Evolutionary conservation across 1,284 basidiomycete species (phyloP).

Genomic region (Termitomyces sp.): DNA sequence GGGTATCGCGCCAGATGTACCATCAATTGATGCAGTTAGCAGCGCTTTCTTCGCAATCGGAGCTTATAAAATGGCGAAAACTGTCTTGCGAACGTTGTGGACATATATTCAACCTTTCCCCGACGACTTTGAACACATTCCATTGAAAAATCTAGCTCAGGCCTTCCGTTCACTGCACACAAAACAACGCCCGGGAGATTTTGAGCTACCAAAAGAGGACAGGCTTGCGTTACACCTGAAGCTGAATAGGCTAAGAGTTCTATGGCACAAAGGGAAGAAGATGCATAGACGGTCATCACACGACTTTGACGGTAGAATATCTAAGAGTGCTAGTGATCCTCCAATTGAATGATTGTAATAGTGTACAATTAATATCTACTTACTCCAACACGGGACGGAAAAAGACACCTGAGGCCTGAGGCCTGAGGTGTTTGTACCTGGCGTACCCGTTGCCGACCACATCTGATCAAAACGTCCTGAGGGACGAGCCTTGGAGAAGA

Average conservation of each 20-base stretch:
- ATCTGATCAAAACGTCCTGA: constrained; percentile 55
- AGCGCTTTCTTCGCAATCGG: constrained; percentile 60
- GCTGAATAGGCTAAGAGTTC: constrained; percentile 19
- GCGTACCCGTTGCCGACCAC: constrained; percentile 55
- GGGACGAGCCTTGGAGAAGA: constrained; percentile 52
- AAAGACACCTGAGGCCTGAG: background rate
- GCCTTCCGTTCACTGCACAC: constrained; percentile 39
- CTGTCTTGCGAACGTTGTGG: constrained; percentile 59
- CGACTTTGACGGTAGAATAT: background rate
- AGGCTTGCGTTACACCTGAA: constrained; percentile 29
- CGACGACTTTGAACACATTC: constrained; percentile 32
- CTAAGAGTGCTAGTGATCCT: background rate
- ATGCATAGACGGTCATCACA: background rate
- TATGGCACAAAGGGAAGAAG: constrained; percentile 16
- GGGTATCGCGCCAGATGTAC: constrained; percentile 61
- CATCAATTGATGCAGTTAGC: constrained; percentile 62
- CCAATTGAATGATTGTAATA: background rate
- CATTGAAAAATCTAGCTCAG: constrained; percentile 41
- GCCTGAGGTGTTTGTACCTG: constrained; percentile 55
- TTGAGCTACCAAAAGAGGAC: constrained; percentile 23
- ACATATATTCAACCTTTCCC: constrained; percentile 58
- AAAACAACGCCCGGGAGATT: constrained; percentile 16
- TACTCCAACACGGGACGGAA: too few species aligned
- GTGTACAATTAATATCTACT: background rate
- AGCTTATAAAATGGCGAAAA: constrained; percentile 44